Conservation (phyloP, 106 monocot species). For the Hemerocallis citrina region DNA sequence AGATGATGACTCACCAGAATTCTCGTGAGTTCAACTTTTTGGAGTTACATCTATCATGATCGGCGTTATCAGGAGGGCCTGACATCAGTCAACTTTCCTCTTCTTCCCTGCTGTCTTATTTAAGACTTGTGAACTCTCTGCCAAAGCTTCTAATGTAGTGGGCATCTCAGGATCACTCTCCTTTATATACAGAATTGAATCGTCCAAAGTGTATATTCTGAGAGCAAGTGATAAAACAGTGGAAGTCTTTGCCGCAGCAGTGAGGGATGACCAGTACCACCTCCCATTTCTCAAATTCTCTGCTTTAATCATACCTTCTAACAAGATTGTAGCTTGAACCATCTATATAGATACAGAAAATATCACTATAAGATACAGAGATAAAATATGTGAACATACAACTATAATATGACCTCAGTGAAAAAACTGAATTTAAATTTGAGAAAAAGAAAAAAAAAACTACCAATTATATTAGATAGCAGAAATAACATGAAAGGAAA, state of each 20-base stretch:
- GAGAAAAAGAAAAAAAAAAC: no score
- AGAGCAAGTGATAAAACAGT: conserved; percentile 77
- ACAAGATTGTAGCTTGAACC: conserved; percentile 68
- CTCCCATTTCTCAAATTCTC: conserved; percentile 67
- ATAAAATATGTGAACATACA: not conserved
- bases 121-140: conserved; percentile 22
- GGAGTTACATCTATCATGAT: not conserved
- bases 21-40: conserved; percentile 6
- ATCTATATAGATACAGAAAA: conserved; percentile 38
- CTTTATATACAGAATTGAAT: conserved; percentile 67
- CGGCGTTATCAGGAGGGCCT: conserved; percentile 18
- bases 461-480: no score
- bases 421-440: no score
- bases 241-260: conserved; percentile 66
- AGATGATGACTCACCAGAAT: conserved; percentile 8
- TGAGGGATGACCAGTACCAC: conserved; percentile 96
- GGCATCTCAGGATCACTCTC: conserved; percentile 22
- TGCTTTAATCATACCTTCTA: conserved; percentile 78
- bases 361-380: not conserved
- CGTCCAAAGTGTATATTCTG: conserved; percentile 72
- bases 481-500: no score
- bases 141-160: conserved; percentile 11
- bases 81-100: conserved; percentile 50
- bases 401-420: not conserved
- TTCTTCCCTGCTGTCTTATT: conserved; percentile 51